Base-by-base conservation (phyloP, 768 basidiomycete genomes). In the Serendipita indica region DNA sequence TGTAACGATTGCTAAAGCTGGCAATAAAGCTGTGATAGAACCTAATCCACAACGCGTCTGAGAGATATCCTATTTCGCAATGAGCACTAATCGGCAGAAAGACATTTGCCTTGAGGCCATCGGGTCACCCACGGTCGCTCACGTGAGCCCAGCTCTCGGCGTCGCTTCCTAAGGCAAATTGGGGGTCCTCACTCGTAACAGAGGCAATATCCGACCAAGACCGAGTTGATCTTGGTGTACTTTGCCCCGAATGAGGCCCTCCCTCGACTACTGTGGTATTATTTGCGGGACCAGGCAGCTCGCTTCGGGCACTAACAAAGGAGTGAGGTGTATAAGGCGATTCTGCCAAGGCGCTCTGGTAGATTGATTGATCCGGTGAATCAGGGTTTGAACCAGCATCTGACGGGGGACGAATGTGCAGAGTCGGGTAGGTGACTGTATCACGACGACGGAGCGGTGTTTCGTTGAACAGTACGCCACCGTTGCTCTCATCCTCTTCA, bases 141-240 rank as follows among this genome's bases (percentile, higher is more conserved):
- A 54, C 22, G 30, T 33, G 22, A n/a, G 49, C 49, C 49, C 49
- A 54, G 32, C 49, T 54, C 32, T 54, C 49, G 10, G n/a, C 49
- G n/a, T 54, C 49, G 32, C 49, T 54, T 10, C 49, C 49, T 12
- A 54, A n/a, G 49, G 32, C 22, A 30, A 54, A 54, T 10, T 54
- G 25, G 3, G 16, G 22, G 10, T 54, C 49, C 13, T 54, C 49
- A 18, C 49, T 28, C 22, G n/a, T 54, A 28, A 16, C 49, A n/a
- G 49, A 54, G 7, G 49, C 49, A n/a, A 54, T 16, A 27, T 54
- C 49, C 5, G 49, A 54, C 49, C 49, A 54, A 10, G 49, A 54
- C n/a, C 22, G 16, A 18, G 10, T 54, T 5, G 49, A 54, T 28
- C 30, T 54, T 54, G 49, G 49, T 54, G 49, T 33, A 7, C 30